Evolutionary conservation across 208 protist genomes (phyloP), one percentile per base, ranked within the genome.

Genomic region (Strigomonas culicis): DNA sequence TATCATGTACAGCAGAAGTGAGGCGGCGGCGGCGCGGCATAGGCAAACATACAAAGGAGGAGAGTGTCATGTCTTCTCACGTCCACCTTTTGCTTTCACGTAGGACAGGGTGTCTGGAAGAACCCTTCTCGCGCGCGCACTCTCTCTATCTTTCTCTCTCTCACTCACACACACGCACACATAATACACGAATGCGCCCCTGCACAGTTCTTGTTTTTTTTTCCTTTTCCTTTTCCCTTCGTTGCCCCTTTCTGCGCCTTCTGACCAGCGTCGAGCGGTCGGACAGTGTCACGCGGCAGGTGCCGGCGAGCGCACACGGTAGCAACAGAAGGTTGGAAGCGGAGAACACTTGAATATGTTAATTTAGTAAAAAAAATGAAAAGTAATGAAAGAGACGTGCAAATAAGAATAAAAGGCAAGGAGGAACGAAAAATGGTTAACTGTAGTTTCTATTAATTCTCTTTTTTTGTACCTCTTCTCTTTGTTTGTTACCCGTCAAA

Each of bases 1-100:
- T 95, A 96, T 78, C 89, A 95, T 60, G 72, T 93, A 10, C 80
- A 95, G 59, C 84, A 90, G 68, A 76, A 86, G 56, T 94, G 81
- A 65, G 17, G 4, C 2, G 15, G 21, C 50, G 17, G 41, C 4
- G 43, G 41, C 49, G n/a, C 28, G 24, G 25, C 30, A 19, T n/a
- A 0, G 31, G 41, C 22, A 34, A 59, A 3, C 6, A 27, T 13
- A 58, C 27, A 21, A 17, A 66, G 30, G 22, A 28, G 32, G 49
- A 56, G 43, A 52, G 55, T 43, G 52, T n/a, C n/a, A n/a, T n/a
- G n/a, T n/a, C n/a, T n/a, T n/a, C n/a, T n/a, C n/a, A n/a, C n/a
- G n/a, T n/a, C n/a, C n/a, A n/a, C n/a, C n/a, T n/a, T n/a, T n/a
- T n/a, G n/a, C n/a, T n/a, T n/a, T n/a, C n/a, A n/a, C n/a, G n/a